These are phyloP conservation scores for Dioszegia hungarica DNA, from an alignment of 768 basidiomycete genomes.

Conservation along the genomic window DNA sequence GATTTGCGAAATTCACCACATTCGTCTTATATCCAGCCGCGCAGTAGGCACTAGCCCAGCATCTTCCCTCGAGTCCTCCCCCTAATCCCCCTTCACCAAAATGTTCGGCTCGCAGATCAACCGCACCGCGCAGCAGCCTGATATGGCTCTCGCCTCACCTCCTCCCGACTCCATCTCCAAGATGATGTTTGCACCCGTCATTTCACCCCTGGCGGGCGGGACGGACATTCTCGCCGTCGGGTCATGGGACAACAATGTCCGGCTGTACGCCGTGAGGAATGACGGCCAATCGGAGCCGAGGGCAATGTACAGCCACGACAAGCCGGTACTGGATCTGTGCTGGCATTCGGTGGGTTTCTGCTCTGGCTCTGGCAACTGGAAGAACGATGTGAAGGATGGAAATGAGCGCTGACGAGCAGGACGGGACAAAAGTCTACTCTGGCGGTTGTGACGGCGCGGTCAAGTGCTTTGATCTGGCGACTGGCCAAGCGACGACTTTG, in stretches of 20 bases:
- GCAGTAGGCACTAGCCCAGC: too few relatives aligned
- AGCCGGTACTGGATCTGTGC: slow-evolving; percentile 76
- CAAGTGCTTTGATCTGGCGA: slow-evolving; percentile 84
- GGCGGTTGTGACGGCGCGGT: slow-evolving; percentile 92
- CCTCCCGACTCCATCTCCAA: slow-evolving; percentile 73
- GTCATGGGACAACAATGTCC: slow-evolving; percentile 90
- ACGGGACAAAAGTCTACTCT: slow-evolving; percentile 84
- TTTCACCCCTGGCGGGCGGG: slow-evolving; percentile 33
- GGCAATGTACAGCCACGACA: slow-evolving; percentile 85
- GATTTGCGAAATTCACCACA: too few relatives aligned
- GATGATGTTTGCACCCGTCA: slow-evolving; percentile 74
- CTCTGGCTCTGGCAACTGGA: background rate
- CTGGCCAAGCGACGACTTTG: slow-evolving; percentile 71
- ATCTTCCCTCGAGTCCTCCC: too few relatives aligned
- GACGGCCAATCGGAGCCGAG: slow-evolving; percentile 73
- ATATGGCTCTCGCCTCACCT: slow-evolving; percentile 33
- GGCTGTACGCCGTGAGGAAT: slow-evolving; percentile 82
- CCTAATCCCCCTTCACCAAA: slow-evolving; percentile 2
- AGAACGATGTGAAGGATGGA: background rate
- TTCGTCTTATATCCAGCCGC: too few relatives aligned
- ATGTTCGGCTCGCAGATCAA: slow-evolving; percentile 11
- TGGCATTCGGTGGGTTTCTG: slow-evolving; percentile 74
- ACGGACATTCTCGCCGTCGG: slow-evolving; percentile 81
- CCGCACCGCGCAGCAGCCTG: slow-evolving; percentile 23
- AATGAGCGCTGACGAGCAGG: slow-evolving; percentile 54